Percentiles rank a stretch among this genome's conserved stretches.
These are phyloP conservation scores for Lachancea kluyveri DNA, from an alignment of 805 yeast genomes.

Conservation along the genomic window DNA sequence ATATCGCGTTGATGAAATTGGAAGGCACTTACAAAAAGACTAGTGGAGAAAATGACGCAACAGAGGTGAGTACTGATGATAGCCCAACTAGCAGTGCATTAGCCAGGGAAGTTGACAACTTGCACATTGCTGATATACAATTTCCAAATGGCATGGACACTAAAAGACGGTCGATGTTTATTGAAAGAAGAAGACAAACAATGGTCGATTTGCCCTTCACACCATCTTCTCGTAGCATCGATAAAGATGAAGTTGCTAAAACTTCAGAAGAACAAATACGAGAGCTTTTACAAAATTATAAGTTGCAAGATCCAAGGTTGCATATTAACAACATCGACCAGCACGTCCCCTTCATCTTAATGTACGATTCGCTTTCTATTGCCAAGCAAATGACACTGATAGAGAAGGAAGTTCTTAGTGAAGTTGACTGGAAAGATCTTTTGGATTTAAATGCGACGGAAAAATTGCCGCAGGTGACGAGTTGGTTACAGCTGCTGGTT, in stretches of 20 bases:
- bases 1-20: slow-evolving; percentile 66
- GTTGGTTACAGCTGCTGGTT: slow-evolving; percentile 76
- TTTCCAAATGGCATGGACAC: slow-evolving; percentile 14
- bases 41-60: slow-evolving; percentile 7
- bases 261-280: slow-evolving; percentile 14
- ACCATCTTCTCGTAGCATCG: slow-evolving; percentile 17
- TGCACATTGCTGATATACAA: slow-evolving; percentile 4
- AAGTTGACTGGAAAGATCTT: slow-evolving; percentile 88
- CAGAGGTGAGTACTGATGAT: slow-evolving; percentile 1
- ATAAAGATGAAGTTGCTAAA: slow-evolving; percentile 3
- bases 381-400: slow-evolving; percentile 82
- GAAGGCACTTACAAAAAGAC: slow-evolving; percentile 52
- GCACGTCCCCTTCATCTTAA: slow-evolving; percentile 79
- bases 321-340: slow-evolving; percentile 32
- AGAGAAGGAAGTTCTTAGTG: slow-evolving; percentile 76
- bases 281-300: slow-evolving; percentile 21
- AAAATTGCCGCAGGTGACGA: slow-evolving; percentile 58
- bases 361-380: slow-evolving; percentile 57
- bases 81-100: slow-evolving; percentile 5
- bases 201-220: slow-evolving; percentile 30
- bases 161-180: slow-evolving; percentile 28
- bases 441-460: slow-evolving; percentile 70
- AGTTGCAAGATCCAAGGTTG: slow-evolving; percentile 23
- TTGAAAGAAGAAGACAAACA: slow-evolving; percentile 36
- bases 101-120: slow-evolving; percentile 5